Conservation (phyloP, 2,329 filamentous ascomycete species). For the Coleophoma crateriformis region DNA sequence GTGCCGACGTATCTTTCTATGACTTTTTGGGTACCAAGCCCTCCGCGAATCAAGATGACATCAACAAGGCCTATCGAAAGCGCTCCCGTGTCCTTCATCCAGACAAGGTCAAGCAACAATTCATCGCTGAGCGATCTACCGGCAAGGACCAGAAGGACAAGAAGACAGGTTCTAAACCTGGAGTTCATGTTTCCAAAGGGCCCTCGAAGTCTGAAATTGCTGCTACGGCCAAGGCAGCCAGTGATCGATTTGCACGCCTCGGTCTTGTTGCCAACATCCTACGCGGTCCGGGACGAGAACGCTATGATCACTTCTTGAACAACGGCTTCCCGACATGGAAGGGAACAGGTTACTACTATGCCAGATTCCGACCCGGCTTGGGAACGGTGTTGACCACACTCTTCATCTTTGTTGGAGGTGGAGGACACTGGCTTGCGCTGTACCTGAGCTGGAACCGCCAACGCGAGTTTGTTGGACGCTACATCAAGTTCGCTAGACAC, state of each 20-base stretch:
- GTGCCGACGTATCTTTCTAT: constrained; percentile 83
- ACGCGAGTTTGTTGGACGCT: constrained; percentile 83
- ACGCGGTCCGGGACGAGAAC: constrained; percentile 70
- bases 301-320: constrained; percentile 89
- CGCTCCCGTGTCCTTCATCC: constrained; percentile 80
- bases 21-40: constrained; percentile 77
- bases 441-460: constrained; percentile 86
- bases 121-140: constrained; percentile 60
- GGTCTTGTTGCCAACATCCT: constrained; percentile 83
- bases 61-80: constrained; percentile 92
- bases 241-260: constrained; percentile 77
- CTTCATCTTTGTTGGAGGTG: constrained; percentile 78
- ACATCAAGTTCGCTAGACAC: constrained; percentile 82
- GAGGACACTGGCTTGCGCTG: constrained; percentile 79
- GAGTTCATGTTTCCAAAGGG: constrained; percentile 61
- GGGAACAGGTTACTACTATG: constrained; percentile 98
- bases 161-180: constrained; percentile 45
- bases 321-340: constrained; percentile 97
- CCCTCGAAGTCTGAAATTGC: constrained; percentile 72
- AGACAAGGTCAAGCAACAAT: constrained; percentile 88
- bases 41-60: constrained; percentile 74
- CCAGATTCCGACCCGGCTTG: constrained; percentile 83
- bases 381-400: constrained; percentile 78
- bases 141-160: constrained; percentile 44
- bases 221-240: constrained; percentile 73